Conservation (phyloP, 768 basidiomycete species). For the Coprinellus micaceus region DNA sequence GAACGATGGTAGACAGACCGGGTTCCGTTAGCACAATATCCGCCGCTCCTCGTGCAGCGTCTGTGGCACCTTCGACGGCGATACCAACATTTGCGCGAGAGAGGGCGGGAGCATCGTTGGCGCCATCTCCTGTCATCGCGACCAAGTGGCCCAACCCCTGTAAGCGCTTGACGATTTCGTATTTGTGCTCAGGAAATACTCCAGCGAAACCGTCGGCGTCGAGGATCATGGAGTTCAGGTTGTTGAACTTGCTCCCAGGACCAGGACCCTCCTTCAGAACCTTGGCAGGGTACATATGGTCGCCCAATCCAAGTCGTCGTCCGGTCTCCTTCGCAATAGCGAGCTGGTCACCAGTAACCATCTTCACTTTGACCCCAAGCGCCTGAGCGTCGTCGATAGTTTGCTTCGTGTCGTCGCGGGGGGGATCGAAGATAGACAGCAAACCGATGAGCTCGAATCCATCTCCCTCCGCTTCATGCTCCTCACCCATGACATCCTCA, state of each 20-base stretch:
- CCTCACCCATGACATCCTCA: conserved; percentile 85
- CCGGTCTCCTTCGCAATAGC: conserved; percentile 99
- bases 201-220: conserved; percentile 99
- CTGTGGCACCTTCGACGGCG: conserved; percentile 98
- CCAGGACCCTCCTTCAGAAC: conserved; percentile 97
- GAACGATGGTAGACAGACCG: conserved; percentile 97
- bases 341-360: conserved; percentile 99
- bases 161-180: conserved; percentile 98
- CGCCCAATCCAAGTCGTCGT: conserved; percentile 94
- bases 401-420: conserved; percentile 97
- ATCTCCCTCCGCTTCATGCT: conserved; percentile 84
- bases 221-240: conserved; percentile 97
- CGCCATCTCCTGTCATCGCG: conserved; percentile 99
- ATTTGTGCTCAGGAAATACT: conserved; percentile 99
- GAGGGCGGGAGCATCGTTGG: conserved; percentile 96
- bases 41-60: conserved; percentile 96
- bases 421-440: conserved; percentile 95
- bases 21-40: conserved; percentile 98
- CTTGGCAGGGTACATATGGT: conserved; percentile 99
- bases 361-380: conserved; percentile 98
- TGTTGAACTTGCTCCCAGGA: conserved; percentile 77
- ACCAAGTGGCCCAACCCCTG: conserved; percentile 94
- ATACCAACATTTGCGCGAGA: conserved; percentile 99
- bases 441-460: conserved; percentile 98
- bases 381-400: conserved; percentile 96